These are phyloP conservation scores for Ichthyophthirius multifiliis DNA, from an alignment of 169 alveolate genomes.

Conservation along the genomic window DNA sequence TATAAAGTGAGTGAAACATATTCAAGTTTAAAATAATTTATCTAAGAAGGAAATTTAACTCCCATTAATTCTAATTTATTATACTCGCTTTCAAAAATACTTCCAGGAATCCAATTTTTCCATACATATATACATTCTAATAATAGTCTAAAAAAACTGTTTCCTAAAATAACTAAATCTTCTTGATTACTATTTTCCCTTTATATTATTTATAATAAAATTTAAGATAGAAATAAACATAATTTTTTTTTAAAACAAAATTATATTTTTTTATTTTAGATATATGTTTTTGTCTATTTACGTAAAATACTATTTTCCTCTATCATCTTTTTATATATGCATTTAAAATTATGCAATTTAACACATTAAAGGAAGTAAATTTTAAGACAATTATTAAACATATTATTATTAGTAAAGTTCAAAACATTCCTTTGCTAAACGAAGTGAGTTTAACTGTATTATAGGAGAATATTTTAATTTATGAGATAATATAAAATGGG, in stretches of 20 bases:
- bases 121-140: slow-evolving; percentile 7
- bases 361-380: background rate
- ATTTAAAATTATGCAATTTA: background rate
- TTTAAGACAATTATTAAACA: too few relatives aligned
- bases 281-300: too few relatives aligned
- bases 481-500: too few relatives aligned
- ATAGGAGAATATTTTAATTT: too few relatives aligned
- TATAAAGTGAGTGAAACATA: too few relatives aligned
- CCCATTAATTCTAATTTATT: background rate
- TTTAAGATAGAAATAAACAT: too few relatives aligned
- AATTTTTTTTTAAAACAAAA: too few relatives aligned
- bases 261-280: too few relatives aligned
- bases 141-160: slow-evolving; percentile 9
- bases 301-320: slow-evolving; percentile 17
- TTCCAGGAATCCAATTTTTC: background rate
- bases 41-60: background rate
- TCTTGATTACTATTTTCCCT: background rate
- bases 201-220: too few relatives aligned
- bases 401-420: too few relatives aligned
- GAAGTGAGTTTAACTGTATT: too few relatives aligned
- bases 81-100: background rate
- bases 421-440: too few relatives aligned
- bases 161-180: background rate
- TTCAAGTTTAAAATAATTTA: background rate
- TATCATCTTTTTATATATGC: background rate